These are phyloP conservation scores for Leucogyrophana mollusca DNA, from an alignment of 768 basidiomycete genomes.

Conservation along the genomic window DNA sequence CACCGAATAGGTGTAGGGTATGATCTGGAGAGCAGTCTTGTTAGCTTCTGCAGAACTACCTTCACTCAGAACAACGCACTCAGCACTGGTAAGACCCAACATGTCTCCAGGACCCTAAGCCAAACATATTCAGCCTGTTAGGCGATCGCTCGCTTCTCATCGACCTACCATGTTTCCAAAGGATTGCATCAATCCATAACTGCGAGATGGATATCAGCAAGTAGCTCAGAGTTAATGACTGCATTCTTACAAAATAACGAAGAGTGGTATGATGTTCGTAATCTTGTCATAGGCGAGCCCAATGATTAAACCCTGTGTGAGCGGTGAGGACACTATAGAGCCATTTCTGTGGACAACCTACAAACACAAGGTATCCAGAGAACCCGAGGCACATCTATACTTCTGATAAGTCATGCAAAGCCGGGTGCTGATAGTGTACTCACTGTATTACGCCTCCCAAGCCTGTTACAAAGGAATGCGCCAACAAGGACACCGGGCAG, in stretches of 20 bases:
- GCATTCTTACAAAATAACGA: slow-evolving; percentile 60
- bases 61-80: slow-evolving; percentile 42
- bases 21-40: slow-evolving; percentile 37
- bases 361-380: slow-evolving; percentile 65
- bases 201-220: slow-evolving; percentile 20
- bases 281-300: slow-evolving; percentile 63
- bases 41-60: slow-evolving; percentile 1
- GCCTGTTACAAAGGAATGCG: slow-evolving; percentile 46
- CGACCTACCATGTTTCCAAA: slow-evolving; percentile 59
- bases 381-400: slow-evolving; percentile 70
- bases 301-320: slow-evolving; percentile 45
- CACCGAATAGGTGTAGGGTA: slow-evolving; percentile 65
- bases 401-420: slow-evolving; percentile 5
- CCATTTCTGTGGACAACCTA: slow-evolving; percentile 22
- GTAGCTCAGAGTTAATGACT: background rate
- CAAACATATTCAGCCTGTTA: slow-evolving; percentile 7
- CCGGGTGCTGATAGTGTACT: slow-evolving; percentile 12
- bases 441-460: slow-evolving; percentile 60
- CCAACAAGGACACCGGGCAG: slow-evolving; percentile 61
- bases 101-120: slow-evolving; percentile 69
- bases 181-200: slow-evolving; percentile 73
- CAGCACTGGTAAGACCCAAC: slow-evolving; percentile 63
- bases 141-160: background rate
- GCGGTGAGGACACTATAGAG: slow-evolving; percentile 1
- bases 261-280: slow-evolving; percentile 58